A percentile compares a stretch with the other conserved stretches of the same genome.
Evolutionary conservation across 2,329 filamentous ascomycete species (phyloP).

Genomic region (Cercospora sp.): DNA sequence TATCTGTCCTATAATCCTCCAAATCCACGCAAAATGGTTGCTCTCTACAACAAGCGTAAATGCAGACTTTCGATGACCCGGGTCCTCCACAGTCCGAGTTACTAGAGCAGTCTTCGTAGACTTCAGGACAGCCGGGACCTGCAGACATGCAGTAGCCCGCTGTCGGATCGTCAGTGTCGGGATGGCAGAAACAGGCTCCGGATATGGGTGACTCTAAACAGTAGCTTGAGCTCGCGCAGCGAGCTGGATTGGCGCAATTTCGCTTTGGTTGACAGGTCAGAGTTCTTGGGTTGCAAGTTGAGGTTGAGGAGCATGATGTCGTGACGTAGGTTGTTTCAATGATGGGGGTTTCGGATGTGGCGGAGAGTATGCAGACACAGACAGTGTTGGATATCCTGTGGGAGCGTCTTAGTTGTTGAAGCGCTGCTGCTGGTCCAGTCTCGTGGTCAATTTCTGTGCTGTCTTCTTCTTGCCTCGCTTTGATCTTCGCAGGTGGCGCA

Average conservation of each 20-base stretch:
- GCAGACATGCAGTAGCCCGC: slow-evolving; percentile 25
- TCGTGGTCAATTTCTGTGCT: not conserved
- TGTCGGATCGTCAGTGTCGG: slow-evolving; percentile 19
- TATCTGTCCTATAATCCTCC: slow-evolving; percentile 17
- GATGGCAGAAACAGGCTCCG: slow-evolving; percentile 25
- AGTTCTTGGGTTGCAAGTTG: slow-evolving; percentile 16
- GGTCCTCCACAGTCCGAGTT: slow-evolving; percentile 24
- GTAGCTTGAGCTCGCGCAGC: slow-evolving; percentile 20
- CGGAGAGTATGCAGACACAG: slow-evolving; percentile 17
- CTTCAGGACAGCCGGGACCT: slow-evolving; percentile 22
- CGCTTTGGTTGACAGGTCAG: slow-evolving; percentile 10
- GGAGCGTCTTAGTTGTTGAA: slow-evolving; percentile 1
- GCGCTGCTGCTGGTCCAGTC: not conserved
- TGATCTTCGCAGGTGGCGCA: not conserved
- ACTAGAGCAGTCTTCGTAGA: slow-evolving; percentile 22
- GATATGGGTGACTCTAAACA: slow-evolving; percentile 21
- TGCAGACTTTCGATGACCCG: slow-evolving; percentile 14
- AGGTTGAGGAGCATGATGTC: not conserved
- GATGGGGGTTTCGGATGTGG: not conserved
- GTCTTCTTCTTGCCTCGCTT: not conserved
- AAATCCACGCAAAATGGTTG: slow-evolving; percentile 28
- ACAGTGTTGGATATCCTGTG: not conserved
- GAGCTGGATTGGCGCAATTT: slow-evolving; percentile 23
- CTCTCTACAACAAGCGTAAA: slow-evolving; percentile 26
- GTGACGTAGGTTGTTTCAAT: slow-evolving; percentile 2